Base-by-base conservation (phyloP, 2,329 filamentous ascomycete species). In the Cercospora sesami region DNA sequence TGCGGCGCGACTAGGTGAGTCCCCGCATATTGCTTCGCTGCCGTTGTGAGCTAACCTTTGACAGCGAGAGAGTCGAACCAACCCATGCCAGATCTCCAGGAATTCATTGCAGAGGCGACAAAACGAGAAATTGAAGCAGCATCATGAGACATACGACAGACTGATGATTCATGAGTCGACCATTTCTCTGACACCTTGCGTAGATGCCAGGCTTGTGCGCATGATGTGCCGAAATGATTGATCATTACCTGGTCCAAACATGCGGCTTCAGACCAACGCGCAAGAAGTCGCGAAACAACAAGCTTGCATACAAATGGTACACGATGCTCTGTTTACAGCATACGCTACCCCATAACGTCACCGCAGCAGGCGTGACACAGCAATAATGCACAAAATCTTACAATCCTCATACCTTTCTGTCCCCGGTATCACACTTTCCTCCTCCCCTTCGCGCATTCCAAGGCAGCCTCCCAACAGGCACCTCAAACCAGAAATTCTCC, bases 381-480 rank as follows among this genome's bases (percentile, higher is more conserved):
- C 18, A 28, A 23, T 12, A 30, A 16, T 16, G 12, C 14, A 36
- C 33, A 16, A 16, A 33, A 36, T 16, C 33, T 36, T 36, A 12
- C 14, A 36, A 36, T 36, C 12, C 12, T 55, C 48, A 55, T 5
- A 28, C 48, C 48, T 28, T 23, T 7, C 21, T 12, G 4, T 55
- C 48, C 23, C 5, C 48, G 4, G 23, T 3, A 55, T 28, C 23
- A 4, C 48, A 23, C n/a, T 39, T 39, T 4, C 26, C 36, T 26
- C 23, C 10, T 23, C 23, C 1, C 59, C 5, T 61, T 21, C 8
- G 2, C 2, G 3, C 76, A 67, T 76, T 76, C 78, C 78, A 79
- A 26, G 79, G 78, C 69, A 80, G 77, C 69, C 78, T 78, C 10
- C 76, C 62, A 36, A 79, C 78, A 31, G 72, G 75, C 45, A 71